Base-by-base conservation (phyloP, 805 yeast species). In the Zygosaccharomyces pseudorouxii region DNA sequence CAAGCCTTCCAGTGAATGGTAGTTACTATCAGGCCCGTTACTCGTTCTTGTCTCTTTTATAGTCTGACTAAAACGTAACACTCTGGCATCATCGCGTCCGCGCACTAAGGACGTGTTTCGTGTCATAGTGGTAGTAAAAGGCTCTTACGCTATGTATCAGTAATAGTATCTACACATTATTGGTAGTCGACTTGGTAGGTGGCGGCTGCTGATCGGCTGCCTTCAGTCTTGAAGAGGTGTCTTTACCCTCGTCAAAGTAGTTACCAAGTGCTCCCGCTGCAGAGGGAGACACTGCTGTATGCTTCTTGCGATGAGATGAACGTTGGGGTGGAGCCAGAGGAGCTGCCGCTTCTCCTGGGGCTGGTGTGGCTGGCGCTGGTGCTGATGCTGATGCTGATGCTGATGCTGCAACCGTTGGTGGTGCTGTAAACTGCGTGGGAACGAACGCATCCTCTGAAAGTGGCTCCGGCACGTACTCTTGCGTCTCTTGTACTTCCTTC, bases 171-270 rank as follows among this genome's bases (percentile, higher is more conserved):
- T 22, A 38, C 22, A 38, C 42, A 18, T 5, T 28, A 14, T 19
- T 19, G 38, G 41, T 33, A 11, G 36, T 40, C 36, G 53, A 54
- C 25, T 41, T 41, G 53, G 57, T 42, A 52, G 60, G 19, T 41
- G 38, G n/a, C 35, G 44, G 18, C 43, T 31, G n/a, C 18, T 33
- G 37, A 14, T 40, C 43, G 14, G 33, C 36, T 12, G 39, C 46
- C n/a, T 33, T 35, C 20, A 33, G 31, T 35, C 45, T 52, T 23
- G 58, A 46, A 2, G 55, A 48, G 31, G 54, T 48, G 30, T 65
- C 70, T 33, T 58, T 62, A 16, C 70, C 70, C 42, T 65, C 68
- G 22, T 53, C 59, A 38, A 65, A 65, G 38, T 65, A 65, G 30
- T 62, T 65, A 22, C 49, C 42, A 60, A 64, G 62, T 7, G 52